Conservation (phyloP, 129 eudicot species). For the sunflower (Helianthus annuus) region DNA sequence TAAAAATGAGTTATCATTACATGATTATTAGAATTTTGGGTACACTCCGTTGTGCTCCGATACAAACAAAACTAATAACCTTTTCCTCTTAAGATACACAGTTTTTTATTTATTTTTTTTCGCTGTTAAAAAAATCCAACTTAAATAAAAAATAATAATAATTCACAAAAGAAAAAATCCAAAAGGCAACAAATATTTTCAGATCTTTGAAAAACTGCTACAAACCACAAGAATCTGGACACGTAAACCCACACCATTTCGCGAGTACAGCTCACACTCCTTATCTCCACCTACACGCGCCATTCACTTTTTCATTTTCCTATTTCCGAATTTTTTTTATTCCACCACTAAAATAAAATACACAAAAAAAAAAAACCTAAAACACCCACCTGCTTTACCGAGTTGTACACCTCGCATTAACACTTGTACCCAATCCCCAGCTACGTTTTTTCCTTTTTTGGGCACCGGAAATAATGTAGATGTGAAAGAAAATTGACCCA, state of each 20-base stretch:
- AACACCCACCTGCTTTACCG: neutral
- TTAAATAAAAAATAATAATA: neutral
- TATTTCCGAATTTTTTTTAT: neutral
- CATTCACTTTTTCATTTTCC: constrained; percentile 17
- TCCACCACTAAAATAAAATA: neutral
- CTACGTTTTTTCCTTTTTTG: neutral
- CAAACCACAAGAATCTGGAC: constrained; percentile 39
- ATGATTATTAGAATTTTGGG: no score
- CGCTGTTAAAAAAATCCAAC: no score
- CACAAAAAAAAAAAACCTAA: neutral
- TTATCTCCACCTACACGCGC: constrained; percentile 41
- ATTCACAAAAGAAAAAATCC: neutral
- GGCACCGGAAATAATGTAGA: constrained; percentile 8
- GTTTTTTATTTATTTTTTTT: no score
- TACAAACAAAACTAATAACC: no score
- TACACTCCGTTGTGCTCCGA: no score
- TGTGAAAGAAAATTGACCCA: constrained; percentile 20
- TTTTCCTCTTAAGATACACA: no score
- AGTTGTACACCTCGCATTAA: neutral
- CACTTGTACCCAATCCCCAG: neutral
- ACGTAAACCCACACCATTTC: constrained; percentile 28
- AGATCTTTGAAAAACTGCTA: constrained; percentile 26
- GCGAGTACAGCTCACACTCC: constrained; percentile 29
- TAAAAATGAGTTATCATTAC: no score
- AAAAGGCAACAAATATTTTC: constrained; percentile 16